These are phyloP conservation scores for Hypoxylon sp. DNA, from an alignment of 2,329 filamentous ascomycete species.

Conservation along the genomic window DNA sequence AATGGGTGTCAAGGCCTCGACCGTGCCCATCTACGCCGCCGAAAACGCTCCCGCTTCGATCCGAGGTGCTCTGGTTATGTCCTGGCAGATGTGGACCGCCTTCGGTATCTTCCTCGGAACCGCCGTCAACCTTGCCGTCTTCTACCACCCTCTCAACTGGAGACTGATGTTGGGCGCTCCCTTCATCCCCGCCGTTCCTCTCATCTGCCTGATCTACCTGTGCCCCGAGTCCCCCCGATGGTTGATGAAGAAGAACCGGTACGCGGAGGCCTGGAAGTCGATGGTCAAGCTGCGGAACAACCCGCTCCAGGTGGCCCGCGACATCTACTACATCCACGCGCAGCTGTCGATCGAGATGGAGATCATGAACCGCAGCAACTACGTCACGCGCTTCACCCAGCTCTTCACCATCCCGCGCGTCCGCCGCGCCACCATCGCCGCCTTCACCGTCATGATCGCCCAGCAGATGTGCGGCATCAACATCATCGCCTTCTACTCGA, in stretches of 20 bases:
- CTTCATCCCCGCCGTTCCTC: constrained; percentile 69
- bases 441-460: constrained; percentile 83
- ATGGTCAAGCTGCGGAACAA: constrained; percentile 65
- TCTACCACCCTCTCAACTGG: constrained; percentile 52
- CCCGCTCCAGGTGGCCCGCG: constrained; percentile 68
- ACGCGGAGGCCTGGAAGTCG: constrained; percentile 69
- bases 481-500: constrained; percentile 81
- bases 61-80: constrained; percentile 83
- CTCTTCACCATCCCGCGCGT: constrained; percentile 77
- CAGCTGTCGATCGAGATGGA: constrained; percentile 71
- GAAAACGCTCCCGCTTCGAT: constrained; percentile 78
- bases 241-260: constrained; percentile 74
- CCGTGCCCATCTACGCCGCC: constrained; percentile 80
- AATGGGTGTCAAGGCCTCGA: constrained; percentile 79
- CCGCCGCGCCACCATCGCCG: constrained; percentile 78
- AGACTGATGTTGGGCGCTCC: constrained; percentile 64
- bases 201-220: constrained; percentile 70
- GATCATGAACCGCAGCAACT: constrained; percentile 64
- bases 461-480: constrained; percentile 79
- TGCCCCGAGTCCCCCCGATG: constrained; percentile 75
- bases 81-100: constrained; percentile 78
- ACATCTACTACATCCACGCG: constrained; percentile 73
- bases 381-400: constrained; percentile 71
- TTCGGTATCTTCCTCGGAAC: constrained; percentile 72
- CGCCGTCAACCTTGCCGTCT: constrained; percentile 68